Evolutionary conservation across 768 basidiomycete species (phyloP), one percentile per base, ranked within the genome.

Genomic region (Rhizopogon salebrosus): DNA sequence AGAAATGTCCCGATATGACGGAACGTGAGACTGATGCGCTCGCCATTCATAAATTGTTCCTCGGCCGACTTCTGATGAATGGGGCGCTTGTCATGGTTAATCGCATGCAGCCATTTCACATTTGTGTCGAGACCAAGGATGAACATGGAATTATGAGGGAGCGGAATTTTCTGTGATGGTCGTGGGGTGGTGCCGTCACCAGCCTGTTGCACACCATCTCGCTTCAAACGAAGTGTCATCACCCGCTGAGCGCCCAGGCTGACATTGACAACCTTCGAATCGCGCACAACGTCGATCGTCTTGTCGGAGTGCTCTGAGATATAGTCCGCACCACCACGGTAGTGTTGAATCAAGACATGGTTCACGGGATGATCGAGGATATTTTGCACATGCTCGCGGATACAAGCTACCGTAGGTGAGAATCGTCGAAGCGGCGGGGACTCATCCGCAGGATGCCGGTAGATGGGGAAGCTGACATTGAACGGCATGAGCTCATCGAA

Each of bases 251-350:
- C 88, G 6, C 89, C 89, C 13, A 92, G 72, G 60, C 85, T 88
- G 56, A 92, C 84, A 54, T 92, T 92, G 54, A 89, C 87, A 57
- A 92, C 85, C 50, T 74, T 82, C 6, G 88, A 87, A 29, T 82
- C 84, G 13, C 76, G 80, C 4, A 85, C 80, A 57, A 92, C 79
- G 64, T 92, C 90, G 58, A 92, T 79, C 5, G 89, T 92, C 70
- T 92, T 92, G 67, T 92, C 89, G 0, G 87, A 87, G 65, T 92
- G 89, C 59, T 91, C 89, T 0, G 89, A 90, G 56, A 92, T 92
- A 67, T 85, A 87, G 67, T 92, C 90, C 26, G 79, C 80, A 5
- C 89, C 90, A 11, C 76, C 77, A 52, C 89, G 87, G 63, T 92
- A 92, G 63, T 81, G 77, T 61, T 92, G 90, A 46, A 92, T 89